A percentile compares a stretch with the other conserved stretches of the same genome.
Evolutionary conservation across 2,329 filamentous ascomycete genomes (phyloP).

Genomic region (Lizonia empirigonia): DNA sequence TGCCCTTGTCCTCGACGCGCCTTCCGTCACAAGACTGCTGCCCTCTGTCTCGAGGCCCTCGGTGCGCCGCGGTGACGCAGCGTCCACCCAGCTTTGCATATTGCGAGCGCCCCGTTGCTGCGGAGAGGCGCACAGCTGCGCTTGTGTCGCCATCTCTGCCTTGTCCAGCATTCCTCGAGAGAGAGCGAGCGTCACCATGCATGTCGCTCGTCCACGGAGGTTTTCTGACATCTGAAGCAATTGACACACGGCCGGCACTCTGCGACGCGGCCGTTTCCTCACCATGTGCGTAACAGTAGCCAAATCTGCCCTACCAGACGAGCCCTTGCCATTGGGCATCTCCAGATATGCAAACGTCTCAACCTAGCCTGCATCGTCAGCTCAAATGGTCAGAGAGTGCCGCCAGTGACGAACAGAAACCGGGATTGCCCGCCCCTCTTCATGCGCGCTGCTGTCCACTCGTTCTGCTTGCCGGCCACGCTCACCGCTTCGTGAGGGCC

Average conservation of each 20-base stretch:
- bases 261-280: slow-evolving; percentile 9
- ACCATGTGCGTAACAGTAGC: slow-evolving; percentile 13
- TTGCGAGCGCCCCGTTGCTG: slow-evolving; percentile 4
- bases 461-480: slow-evolving; percentile 9
- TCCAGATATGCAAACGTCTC: slow-evolving; percentile 20
- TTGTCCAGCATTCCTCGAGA: slow-evolving; percentile 14
- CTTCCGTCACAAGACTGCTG: slow-evolving; percentile 12
- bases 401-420: slow-evolving; percentile 23
- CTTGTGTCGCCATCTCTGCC: slow-evolving; percentile 15
- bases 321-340: slow-evolving; percentile 13
- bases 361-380: slow-evolving; percentile 1
- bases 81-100: neutral
- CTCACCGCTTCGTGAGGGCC: slow-evolving; percentile 28
- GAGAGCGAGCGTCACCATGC: slow-evolving; percentile 2
- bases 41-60: neutral
- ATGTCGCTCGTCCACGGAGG: slow-evolving; percentile 4
- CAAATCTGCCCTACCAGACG: slow-evolving; percentile 4
- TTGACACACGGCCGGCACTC: slow-evolving; percentile 1
- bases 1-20: slow-evolving; percentile 1
- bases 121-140: neutral
- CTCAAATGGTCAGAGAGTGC: slow-evolving; percentile 11
- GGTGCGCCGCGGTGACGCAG: slow-evolving; percentile 13
- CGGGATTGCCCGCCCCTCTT: slow-evolving; percentile 32
- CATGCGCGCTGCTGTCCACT: slow-evolving; percentile 14
- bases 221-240: slow-evolving; percentile 5